These are phyloP conservation scores for Malassezia psittaci DNA, from an alignment of 1,284 basidiomycete species.

Conservation along the genomic window DNA sequence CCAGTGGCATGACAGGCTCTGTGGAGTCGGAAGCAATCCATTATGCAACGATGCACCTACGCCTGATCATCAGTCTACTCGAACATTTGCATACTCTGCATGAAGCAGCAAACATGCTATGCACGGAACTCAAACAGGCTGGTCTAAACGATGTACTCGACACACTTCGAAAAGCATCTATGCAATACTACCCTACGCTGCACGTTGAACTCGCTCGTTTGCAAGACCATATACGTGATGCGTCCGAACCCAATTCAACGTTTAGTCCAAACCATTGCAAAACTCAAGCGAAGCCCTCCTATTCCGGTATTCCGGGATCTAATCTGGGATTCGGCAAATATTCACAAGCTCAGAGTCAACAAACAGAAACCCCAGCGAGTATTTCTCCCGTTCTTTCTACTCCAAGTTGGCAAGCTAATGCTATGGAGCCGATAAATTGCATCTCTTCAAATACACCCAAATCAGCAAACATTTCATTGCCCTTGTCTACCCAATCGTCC, in stretches of 20 bases:
- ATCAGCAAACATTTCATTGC: background rate
- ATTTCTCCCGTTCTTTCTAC: background rate
- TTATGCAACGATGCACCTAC: constrained; percentile 55
- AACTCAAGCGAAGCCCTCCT: no score
- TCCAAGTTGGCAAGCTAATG: background rate
- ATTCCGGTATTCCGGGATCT: no score
- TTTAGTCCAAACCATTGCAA: no score
- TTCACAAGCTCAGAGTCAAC: no score
- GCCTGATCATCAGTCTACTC: constrained; percentile 27
- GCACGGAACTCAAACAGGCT: background rate
- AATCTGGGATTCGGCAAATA: no score
- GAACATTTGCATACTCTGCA: constrained; percentile 10
- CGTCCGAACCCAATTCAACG: background rate
- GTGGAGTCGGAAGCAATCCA: constrained; percentile 95
- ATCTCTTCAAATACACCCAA: background rate
- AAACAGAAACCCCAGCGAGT: background rate
- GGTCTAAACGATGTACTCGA: constrained; percentile 22
- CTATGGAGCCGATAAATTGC: background rate
- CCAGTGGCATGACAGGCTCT: constrained; percentile 94
- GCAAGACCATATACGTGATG: background rate
- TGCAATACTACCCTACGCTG: constrained; percentile 32
- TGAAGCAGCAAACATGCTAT: constrained; percentile 12
- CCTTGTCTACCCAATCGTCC: background rate
- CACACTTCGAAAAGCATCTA: constrained; percentile 22
- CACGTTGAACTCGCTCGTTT: constrained; percentile 40